Percentiles rank a stretch among this genome's conserved stretches.
Evolutionary conservation across 202 grass and related monocot genomes (phyloP).

Genomic region (Saccharum hybrid): DNA sequence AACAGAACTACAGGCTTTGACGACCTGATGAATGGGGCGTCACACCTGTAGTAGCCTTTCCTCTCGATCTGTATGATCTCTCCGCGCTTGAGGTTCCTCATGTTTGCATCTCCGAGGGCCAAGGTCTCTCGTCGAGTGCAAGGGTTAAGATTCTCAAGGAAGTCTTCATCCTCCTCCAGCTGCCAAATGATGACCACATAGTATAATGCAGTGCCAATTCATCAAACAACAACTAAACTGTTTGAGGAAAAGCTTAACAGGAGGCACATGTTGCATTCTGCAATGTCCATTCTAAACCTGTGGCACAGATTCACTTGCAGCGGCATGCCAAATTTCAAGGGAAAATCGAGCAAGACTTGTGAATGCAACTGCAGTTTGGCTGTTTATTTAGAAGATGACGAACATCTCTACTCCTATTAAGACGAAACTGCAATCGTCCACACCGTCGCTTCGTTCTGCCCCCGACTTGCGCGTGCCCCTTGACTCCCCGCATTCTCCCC

Average conservation of each 20-base stretch:
- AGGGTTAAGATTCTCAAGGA: conserved; percentile 79
- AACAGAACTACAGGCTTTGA: conserved; percentile 74
- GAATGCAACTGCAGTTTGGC: background rate
- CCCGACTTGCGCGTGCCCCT: too few species aligned
- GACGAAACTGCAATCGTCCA: too few species aligned
- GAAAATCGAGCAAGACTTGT: background rate
- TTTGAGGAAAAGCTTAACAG: background rate
- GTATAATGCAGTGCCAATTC: background rate
- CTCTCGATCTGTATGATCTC: conserved; percentile 82
- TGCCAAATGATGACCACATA: conserved; percentile 23
- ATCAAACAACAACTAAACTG: background rate
- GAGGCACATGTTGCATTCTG: background rate
- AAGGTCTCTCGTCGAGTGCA: conserved; percentile 67
- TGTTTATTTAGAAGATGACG: background rate
- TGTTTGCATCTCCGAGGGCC: conserved; percentile 75
- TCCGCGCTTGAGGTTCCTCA: conserved; percentile 69
- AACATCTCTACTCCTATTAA: too few species aligned
- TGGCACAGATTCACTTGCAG: conserved; percentile 1
- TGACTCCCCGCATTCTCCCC: too few species aligned
- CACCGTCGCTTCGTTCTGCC: too few species aligned
- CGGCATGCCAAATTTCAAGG: background rate
- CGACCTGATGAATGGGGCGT: conserved; percentile 64
- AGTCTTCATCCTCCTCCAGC: conserved; percentile 86
- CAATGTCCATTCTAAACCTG: background rate
- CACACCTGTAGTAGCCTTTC: conserved; percentile 81